Percentiles rank a stretch among this genome's conserved stretches.
Evolutionary conservation across 176 grass and related monocot species (phyloP).

Genomic region (Musa troglodytarum): DNA sequence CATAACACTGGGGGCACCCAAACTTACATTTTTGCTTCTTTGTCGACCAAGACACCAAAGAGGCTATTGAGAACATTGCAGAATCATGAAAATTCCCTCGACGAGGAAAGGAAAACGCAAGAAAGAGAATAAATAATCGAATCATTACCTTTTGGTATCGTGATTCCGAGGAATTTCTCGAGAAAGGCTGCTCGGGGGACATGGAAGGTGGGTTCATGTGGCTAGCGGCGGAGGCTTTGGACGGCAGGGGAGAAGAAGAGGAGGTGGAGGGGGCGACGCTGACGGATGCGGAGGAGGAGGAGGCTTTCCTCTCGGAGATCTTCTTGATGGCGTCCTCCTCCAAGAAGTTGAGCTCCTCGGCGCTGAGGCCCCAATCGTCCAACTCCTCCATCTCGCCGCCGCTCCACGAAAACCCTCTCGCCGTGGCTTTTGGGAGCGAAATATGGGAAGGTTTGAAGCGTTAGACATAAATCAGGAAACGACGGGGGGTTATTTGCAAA

Average conservation of each 20-base stretch:
- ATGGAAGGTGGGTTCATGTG: not conserved
- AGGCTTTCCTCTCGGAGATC: conserved; percentile 61
- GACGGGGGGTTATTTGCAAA: too few species aligned
- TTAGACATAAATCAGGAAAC: too few species aligned
- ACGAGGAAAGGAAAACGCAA: too few species aligned
- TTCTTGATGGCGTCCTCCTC: conserved; percentile 73
- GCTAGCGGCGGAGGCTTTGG: conserved; percentile 19
- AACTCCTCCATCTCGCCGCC: conserved; percentile 26
- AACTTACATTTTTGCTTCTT: too few species aligned
- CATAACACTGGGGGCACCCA: too few species aligned
- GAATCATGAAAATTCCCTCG: too few species aligned
- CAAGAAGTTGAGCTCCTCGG: conserved; percentile 69
- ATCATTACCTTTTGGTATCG: conserved; percentile 48
- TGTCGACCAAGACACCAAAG: too few species aligned
- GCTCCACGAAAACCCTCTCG: conserved; percentile 17
- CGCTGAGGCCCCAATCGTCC: conserved; percentile 74
- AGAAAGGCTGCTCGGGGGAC: conserved; percentile 24
- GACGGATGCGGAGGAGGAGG: conserved; percentile 35
- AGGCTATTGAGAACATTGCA: too few species aligned
- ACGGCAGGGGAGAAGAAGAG: conserved; percentile 32
- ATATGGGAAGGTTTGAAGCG: too few species aligned
- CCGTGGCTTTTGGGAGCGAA: too few species aligned
- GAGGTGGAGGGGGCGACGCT: not conserved
- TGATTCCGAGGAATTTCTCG: conserved; percentile 36
- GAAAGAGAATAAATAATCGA: not conserved